Evolutionary conservation across 495 filamentous ascomycete species (phyloP).

Genomic region (Neurospora sp.): DNA sequence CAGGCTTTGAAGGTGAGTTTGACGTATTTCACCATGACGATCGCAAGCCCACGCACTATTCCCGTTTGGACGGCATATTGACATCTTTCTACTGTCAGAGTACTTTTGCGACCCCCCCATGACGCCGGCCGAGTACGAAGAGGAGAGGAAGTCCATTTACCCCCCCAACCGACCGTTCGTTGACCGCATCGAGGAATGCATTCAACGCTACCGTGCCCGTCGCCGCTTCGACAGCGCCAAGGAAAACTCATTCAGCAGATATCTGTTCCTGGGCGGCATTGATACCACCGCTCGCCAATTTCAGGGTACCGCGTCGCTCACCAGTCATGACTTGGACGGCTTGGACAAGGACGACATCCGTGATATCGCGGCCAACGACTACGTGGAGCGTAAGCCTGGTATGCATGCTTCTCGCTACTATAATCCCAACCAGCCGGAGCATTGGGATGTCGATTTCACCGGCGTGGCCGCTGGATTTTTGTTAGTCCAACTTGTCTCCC

Average conservation of each 20-base stretch:
- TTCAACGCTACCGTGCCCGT: constrained; percentile 66
- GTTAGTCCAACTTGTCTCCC: constrained; percentile 32
- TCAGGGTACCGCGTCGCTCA: constrained; percentile 44
- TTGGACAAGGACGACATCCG: constrained; percentile 50
- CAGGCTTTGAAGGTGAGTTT: constrained; percentile 35
- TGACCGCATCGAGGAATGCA: constrained; percentile 69
- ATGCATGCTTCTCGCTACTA: constrained; percentile 28
- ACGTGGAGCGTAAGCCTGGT: constrained; percentile 30
- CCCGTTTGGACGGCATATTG: not conserved
- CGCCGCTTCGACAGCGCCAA: constrained; percentile 59
- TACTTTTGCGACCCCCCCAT: constrained; percentile 70
- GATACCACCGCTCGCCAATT: constrained; percentile 57
- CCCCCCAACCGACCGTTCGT: constrained; percentile 17
- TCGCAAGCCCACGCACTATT: not conserved
- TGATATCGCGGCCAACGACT: constrained; percentile 48
- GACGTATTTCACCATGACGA: not conserved
- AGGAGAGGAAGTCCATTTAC: constrained; percentile 38
- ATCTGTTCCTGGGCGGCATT: constrained; percentile 77
- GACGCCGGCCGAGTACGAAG: constrained; percentile 50
- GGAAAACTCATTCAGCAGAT: constrained; percentile 61
- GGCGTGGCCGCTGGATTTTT: constrained; percentile 68
- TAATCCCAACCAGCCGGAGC: constrained; percentile 29
- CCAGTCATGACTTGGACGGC: constrained; percentile 43
- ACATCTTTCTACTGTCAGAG: constrained; percentile 29
- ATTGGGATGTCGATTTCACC: constrained; percentile 75